Conservation (phyloP, 2,329 filamentous ascomycete genomes). For the Calonectria multiphialidica region DNA sequence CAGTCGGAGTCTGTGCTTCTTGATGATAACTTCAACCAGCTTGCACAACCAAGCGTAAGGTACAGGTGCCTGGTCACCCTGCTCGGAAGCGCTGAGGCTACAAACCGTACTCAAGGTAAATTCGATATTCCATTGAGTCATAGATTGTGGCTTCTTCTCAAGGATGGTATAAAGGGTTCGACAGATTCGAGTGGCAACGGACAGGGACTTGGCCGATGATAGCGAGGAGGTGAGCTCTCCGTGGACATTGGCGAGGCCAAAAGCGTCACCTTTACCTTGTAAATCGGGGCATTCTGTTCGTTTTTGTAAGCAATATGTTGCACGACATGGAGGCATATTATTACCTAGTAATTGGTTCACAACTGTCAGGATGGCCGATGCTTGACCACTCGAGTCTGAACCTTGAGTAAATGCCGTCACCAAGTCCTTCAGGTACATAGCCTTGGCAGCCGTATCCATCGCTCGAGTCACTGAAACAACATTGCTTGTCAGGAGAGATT, state of each 20-base stretch:
- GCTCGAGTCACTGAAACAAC: constrained; percentile 47
- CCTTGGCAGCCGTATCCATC: constrained; percentile 47
- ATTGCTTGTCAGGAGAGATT: constrained; percentile 48
- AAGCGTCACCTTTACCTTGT: constrained; percentile 42
- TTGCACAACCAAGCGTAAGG: constrained; percentile 63
- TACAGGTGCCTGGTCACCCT: constrained; percentile 45
- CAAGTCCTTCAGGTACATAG: constrained; percentile 55
- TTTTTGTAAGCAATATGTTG: constrained; percentile 23
- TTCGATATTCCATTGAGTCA: constrained; percentile 71
- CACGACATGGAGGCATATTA: constrained; percentile 8
- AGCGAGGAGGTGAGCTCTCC: constrained; percentile 54
- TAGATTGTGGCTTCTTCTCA: constrained; percentile 61
- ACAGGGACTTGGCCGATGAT: constrained; percentile 40
- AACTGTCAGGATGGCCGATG: constrained; percentile 58
- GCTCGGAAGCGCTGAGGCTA: constrained; percentile 47
- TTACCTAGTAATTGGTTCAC: constrained; percentile 55
- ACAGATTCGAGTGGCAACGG: constrained; percentile 53
- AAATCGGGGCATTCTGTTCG: constrained; percentile 46
- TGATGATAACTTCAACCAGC: constrained; percentile 68
- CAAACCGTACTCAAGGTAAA: constrained; percentile 61
- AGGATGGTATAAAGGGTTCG: constrained; percentile 60
- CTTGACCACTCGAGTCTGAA: constrained; percentile 52
- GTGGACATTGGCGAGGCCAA: constrained; percentile 57
- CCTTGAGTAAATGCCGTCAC: constrained; percentile 47
- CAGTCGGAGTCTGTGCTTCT: constrained; percentile 70